Base-by-base conservation (phyloP, 1,284 basidiomycete species). In the Vanrija sp. region DNA sequence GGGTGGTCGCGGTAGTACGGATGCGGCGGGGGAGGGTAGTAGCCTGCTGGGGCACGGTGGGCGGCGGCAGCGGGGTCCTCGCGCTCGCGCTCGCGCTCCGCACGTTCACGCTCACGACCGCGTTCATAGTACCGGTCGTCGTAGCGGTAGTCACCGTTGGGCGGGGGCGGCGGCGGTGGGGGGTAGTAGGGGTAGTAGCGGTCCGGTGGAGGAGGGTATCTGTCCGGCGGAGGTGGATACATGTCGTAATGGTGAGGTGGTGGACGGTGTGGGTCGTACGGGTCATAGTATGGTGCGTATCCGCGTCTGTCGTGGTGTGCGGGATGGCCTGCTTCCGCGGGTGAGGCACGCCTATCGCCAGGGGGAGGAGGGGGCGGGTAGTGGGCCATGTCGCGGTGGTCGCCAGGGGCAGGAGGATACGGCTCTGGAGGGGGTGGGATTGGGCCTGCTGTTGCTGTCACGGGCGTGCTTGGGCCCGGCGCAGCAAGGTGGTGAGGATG, bases 121-220 rank as follows among this genome's bases (percentile, higher is more conserved):
- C 50, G 50, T 23, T 55, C 53, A 37, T 53, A 59, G 41, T 53
- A 55, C 1, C 50, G 44, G 15, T 56, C 54, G 36, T 59, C 57
- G 48, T 50, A 55, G 4, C 53, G 50, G 31, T 59, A 59, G 24
- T 59, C 57, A 4, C 38, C 38, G 7, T 6, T n/a, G 6, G 38
- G 38, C 16, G 49, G 37, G n/a, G 36, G 45, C 8, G 19, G 38
- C 25, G 43, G 42, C 3, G 49, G 50, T 4, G 53, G 56, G 35
- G 45, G 53, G 45, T 59, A 59, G 45, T 50, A 48, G 0, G 49
- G 49, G 41, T 51, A 52, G 45, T 55, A 55, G 20, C 53, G 49
- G 42, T 57, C 56, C 3, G 24, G 18, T 14, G 47, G 38, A 9
- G 42, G 48, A 7, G 48, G 46, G 38, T 53, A 52, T 35, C 45